Percentiles rank a stretch among this genome's conserved stretches.
These are phyloP conservation scores for Musa schizocarpa DNA, from an alignment of 176 grass and related monocot species.

Conservation along the genomic window DNA sequence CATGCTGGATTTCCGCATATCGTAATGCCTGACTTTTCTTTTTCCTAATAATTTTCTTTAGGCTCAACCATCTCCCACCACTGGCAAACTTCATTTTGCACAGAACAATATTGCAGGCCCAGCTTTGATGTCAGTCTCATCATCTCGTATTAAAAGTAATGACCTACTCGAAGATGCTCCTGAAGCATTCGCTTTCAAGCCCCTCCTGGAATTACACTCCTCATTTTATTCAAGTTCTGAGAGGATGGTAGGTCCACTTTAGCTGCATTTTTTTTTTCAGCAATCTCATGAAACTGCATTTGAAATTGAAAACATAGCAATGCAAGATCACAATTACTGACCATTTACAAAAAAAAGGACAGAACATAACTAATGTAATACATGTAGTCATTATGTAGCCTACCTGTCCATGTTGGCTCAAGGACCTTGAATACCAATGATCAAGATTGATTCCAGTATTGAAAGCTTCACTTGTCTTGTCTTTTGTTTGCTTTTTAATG, in stretches of 20 bases:
- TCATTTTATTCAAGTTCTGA: constrained; percentile 28
- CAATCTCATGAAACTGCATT: neutral
- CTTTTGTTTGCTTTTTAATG: neutral
- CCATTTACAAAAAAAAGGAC: too few species aligned
- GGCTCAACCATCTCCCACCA: constrained; percentile 62
- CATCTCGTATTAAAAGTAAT: constrained; percentile 21
- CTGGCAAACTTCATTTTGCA: constrained; percentile 39
- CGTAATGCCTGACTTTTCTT: neutral
- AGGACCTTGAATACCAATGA: too few species aligned
- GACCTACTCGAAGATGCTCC: constrained; percentile 10
- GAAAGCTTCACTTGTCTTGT: too few species aligned
- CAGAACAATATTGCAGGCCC: constrained; percentile 9
- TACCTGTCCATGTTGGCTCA: too few species aligned
- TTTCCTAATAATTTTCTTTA: constrained; percentile 5
- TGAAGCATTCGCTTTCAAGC: constrained; percentile 45
- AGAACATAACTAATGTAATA: too few species aligned
- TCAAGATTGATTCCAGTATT: too few species aligned
- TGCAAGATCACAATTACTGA: neutral
- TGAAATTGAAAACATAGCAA: neutral
- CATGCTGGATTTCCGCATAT: neutral
- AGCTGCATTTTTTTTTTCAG: neutral
- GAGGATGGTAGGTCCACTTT: constrained; percentile 32
- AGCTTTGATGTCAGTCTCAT: neutral
- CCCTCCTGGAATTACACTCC: constrained; percentile 27
- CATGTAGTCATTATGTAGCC: too few species aligned